These are phyloP conservation scores for Claviceps digitariae DNA, from an alignment of 2,329 filamentous ascomycete species.

Conservation along the genomic window DNA sequence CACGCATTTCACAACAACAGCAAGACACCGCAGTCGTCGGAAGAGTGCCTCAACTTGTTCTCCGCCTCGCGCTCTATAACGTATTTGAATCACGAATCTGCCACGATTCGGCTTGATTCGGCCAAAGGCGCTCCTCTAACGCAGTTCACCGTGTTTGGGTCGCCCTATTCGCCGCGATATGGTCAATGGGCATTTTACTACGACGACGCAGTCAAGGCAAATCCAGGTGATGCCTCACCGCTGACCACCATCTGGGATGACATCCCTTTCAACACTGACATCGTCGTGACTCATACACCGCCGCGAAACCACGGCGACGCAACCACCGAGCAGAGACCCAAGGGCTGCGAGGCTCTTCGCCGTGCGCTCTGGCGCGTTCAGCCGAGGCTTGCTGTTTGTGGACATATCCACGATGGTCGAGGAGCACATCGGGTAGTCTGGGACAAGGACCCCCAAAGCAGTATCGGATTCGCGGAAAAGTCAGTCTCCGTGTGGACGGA, in stretches of 20 bases:
- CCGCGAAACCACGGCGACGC: constrained; percentile 46
- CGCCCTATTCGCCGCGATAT: constrained; percentile 47
- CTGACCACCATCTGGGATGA: constrained; percentile 39
- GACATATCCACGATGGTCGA: constrained; percentile 57
- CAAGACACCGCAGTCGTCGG: constrained; percentile 36
- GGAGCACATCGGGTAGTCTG: constrained; percentile 51
- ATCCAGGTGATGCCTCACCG: constrained; percentile 6
- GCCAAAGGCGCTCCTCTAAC: constrained; percentile 43
- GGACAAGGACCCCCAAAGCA: constrained; percentile 30
- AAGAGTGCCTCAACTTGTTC: constrained; percentile 41
- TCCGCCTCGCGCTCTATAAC: constrained; percentile 40
- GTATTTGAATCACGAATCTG: constrained; percentile 48
- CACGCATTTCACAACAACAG: constrained; percentile 46
- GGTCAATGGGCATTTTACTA: constrained; percentile 59
- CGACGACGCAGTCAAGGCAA: constrained; percentile 13
- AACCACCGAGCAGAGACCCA: constrained; percentile 20
- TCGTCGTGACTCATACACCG: constrained; percentile 61
- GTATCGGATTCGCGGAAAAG: constrained; percentile 29
- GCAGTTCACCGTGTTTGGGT: constrained; percentile 54
- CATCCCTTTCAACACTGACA: constrained; percentile 48
- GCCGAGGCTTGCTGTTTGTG: constrained; percentile 53
- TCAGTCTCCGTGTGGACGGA: constrained; percentile 41
- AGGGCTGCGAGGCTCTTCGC: constrained; percentile 48
- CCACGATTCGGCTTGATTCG: constrained; percentile 39
- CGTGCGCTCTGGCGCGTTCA: constrained; percentile 44